These are phyloP conservation scores for Mycena metata DNA, from an alignment of 768 basidiomycete genomes.

Conservation along the genomic window DNA sequence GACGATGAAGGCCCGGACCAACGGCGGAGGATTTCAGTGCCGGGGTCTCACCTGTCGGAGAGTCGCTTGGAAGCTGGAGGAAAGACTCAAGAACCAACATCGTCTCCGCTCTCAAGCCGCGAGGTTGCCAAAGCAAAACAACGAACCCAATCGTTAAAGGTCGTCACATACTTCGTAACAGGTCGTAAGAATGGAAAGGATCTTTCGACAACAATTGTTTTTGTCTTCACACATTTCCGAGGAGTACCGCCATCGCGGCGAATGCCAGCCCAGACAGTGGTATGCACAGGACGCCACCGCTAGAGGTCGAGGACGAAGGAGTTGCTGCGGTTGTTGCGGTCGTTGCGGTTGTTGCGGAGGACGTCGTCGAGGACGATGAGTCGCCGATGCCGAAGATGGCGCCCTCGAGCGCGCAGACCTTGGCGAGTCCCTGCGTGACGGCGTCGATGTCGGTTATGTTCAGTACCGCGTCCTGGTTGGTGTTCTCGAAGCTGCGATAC, in stretches of 20 bases:
- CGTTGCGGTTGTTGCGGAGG: constrained; percentile 44
- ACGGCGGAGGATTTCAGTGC: too few species aligned
- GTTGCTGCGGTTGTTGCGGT: background rate
- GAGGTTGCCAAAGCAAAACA: too few species aligned
- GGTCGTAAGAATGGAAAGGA: constrained; percentile 2
- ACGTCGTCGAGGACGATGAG: constrained; percentile 47
- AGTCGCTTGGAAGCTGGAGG: too few species aligned
- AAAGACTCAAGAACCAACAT: too few species aligned
- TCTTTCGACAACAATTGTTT: background rate
- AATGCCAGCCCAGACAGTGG: constrained; percentile 7
- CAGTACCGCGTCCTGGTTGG: constrained; percentile 68
- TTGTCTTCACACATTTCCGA: constrained; percentile 2
- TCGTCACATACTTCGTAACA: constrained; percentile 26
- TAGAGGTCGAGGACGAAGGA: background rate
- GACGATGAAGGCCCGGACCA: too few species aligned
- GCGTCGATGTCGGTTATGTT: constrained; percentile 61
- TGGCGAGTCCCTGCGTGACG: constrained; percentile 63
- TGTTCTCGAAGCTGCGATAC: constrained; percentile 64
- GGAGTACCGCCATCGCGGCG: background rate
- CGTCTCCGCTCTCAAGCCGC: too few species aligned
- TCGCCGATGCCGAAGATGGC: constrained; percentile 66
- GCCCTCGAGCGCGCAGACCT: constrained; percentile 66
- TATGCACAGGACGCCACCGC: background rate
- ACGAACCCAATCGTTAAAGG: constrained; percentile 13
- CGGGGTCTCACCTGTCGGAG: too few species aligned